Evolutionary conservation across 1,284 basidiomycete species (phyloP), one percentile per base, ranked within the genome.

Genomic region (Heliocybe sulcata): DNA sequence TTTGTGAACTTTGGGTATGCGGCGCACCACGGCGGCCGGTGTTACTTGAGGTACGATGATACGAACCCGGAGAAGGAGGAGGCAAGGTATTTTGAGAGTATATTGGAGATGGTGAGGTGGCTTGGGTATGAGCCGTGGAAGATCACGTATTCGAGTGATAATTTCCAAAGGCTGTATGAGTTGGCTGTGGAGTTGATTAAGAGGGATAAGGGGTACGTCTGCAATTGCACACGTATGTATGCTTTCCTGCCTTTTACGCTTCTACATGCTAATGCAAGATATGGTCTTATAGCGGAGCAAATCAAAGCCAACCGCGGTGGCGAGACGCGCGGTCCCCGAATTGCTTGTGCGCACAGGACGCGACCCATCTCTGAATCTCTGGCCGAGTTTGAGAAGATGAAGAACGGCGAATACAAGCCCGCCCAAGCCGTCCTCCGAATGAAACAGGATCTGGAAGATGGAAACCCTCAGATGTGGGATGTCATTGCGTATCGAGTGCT

Each of bases 381-480:
- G 26, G 69, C 65, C 19, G 94, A 98, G 67, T 98, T 99, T 65
- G 83, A 92, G 72, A 85, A 81, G 58, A 99, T 99, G 97, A 93
- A 87, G 72, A 78, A 87, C 57, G 97, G 97, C 16, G 79, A 86
- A 62, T 98, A 96, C 72, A 77, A 83, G 54, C 93, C 94, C 45
- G 94, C 94, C 63, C 86, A 94, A 70, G 94, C 91, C 19, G 92
- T 90, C 60, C 73, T 99, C 53, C 85, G 97, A 49, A 99, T 99
- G 97, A 99, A 99, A 75, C 93, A 96, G 75, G 92, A 99, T 68
- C 74, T 99, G 35, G 79, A 84, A 53, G 91, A 93, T 58, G 90
- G 91, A 11, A 99, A 99, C 72, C 96, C 97, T 23, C 94, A 96
- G 73, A 98, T 99, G 96, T 99, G 97, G 97, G 97, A 99, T 72